phyloP scores from a whole-genome alignment of 2,329 filamentous ascomycete genomes.

The Alternaria atra region DNA sequence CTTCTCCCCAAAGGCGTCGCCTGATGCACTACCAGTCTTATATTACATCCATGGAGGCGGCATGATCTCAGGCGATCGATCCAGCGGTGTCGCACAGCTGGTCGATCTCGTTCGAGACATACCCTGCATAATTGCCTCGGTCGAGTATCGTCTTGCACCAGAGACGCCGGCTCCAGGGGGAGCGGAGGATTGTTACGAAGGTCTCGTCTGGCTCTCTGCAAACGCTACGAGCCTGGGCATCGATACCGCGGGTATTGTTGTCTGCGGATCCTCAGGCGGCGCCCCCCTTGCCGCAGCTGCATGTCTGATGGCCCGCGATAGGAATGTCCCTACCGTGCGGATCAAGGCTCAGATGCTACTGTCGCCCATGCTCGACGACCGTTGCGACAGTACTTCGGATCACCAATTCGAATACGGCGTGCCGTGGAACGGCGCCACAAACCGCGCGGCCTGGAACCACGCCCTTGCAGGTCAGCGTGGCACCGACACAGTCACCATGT shows the following conservation, averaged over 20 bases:
- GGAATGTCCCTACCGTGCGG: conserved; percentile 4
- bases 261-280: conserved; percentile 23
- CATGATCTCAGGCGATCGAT: conserved; percentile 27
- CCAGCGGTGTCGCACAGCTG: conserved; percentile 18
- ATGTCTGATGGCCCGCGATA: conserved; percentile 26
- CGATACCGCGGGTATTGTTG: conserved; percentile 22
- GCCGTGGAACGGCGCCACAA: conserved; percentile 16
- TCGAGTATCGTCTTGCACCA: conserved; percentile 28
- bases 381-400: conserved; percentile 25
- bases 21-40: conserved; percentile 72
- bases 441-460: conserved; percentile 21
- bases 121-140: conserved; percentile 20
- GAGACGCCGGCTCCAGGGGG: conserved; percentile 23
- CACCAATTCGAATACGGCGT: conserved; percentile 26
- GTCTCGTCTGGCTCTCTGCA: conserved; percentile 21
- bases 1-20: conserved; percentile 61
- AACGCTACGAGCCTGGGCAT: conserved; percentile 23
- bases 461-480: conserved; percentile 18
- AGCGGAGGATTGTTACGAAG: conserved; percentile 27
- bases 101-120: conserved; percentile 24
- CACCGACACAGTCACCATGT: conserved; percentile 17
- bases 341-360: conserved; percentile 27
- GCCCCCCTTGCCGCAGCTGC: conserved; percentile 18
- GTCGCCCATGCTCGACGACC: conserved; percentile 25
- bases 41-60: conserved; percentile 70